Evolutionary conservation across 805 yeast species (phyloP).

Genomic region (Zygoascus tannicola): DNA sequence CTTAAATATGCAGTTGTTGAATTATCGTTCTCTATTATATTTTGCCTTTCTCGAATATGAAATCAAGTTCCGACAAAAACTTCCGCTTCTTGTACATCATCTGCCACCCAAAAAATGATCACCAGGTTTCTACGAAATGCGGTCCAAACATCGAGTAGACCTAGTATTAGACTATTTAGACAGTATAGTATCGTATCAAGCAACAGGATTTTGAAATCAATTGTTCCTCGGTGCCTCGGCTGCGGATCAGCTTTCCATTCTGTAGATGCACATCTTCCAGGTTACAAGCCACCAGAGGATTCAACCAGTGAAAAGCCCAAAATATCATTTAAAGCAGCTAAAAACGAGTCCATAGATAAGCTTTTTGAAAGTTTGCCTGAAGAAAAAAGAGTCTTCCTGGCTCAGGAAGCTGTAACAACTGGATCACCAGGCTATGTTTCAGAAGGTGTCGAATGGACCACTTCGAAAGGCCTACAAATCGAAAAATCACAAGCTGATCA

Average conservation of each 20-base stretch:
- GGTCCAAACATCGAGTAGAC: too few relatives aligned
- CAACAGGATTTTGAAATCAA: background rate
- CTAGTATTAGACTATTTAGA: too few relatives aligned
- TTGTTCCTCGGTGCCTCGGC: background rate
- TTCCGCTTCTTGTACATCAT: too few relatives aligned
- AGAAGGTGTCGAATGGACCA: background rate
- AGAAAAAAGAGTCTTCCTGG: slow-evolving; percentile 11
- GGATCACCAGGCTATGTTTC: slow-evolving; percentile 3
- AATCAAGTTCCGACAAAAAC: too few relatives aligned
- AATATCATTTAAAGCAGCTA: slow-evolving; percentile 1
- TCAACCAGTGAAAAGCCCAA: background rate
- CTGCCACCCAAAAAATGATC: too few relatives aligned
- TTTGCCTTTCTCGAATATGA: too few relatives aligned
- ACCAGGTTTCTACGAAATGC: too few relatives aligned
- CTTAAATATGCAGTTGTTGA: too few relatives aligned
- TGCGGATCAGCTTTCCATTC: slow-evolving; percentile 3
- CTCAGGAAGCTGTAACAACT: slow-evolving; percentile 5
- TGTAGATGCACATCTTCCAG: background rate
- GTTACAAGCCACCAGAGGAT: background rate
- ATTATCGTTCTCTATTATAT: too few relatives aligned
- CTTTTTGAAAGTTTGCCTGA: slow-evolving; percentile 10
- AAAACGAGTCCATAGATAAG: background rate
- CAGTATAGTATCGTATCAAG: background rate
- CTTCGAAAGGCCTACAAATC: background rate
- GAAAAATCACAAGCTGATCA: slow-evolving; percentile 4